These are phyloP conservation scores for Boletus rubropictus DNA, from an alignment of 768 basidiomycete genomes.

Conservation along the genomic window DNA sequence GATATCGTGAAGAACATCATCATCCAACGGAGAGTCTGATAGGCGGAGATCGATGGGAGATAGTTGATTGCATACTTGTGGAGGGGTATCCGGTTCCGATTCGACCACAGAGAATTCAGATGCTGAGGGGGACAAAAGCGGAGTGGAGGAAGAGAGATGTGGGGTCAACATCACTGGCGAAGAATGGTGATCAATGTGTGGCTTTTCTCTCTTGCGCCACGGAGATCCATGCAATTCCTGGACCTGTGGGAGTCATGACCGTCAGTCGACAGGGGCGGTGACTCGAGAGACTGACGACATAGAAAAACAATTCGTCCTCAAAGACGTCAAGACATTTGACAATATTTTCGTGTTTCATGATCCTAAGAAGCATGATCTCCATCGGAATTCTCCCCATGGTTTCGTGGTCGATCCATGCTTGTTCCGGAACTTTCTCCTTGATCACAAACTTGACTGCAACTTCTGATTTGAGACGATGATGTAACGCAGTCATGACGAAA, in stretches of 20 bases:
- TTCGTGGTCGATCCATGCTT: conserved; percentile 53
- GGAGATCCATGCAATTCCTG: conserved; percentile 92
- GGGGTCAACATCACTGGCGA: conserved; percentile 24
- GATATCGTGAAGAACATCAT: conserved; percentile 6
- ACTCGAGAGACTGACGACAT: conserved; percentile 54
- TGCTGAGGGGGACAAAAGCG: conserved; percentile 52
- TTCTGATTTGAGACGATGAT: conserved; percentile 53
- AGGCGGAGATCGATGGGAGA: conserved; percentile 17
- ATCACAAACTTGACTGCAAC: conserved; percentile 96
- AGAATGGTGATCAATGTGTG: conserved; percentile 20
- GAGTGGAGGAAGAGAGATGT: conserved; percentile 36
- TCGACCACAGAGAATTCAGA: conserved; percentile 43
- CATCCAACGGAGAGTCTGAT: conserved; percentile 9
- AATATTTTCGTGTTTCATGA: conserved; percentile 73
- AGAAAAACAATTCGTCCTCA: conserved; percentile 80
- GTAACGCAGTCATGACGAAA: conserved; percentile 84
- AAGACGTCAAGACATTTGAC: conserved; percentile 80
- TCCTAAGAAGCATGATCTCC: conserved; percentile 73
- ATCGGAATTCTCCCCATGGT: conserved; percentile 62
- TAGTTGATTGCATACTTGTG: conserved; percentile 25
- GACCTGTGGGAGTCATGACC: conserved; percentile 43
- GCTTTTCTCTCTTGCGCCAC: conserved; percentile 55
- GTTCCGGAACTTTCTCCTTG: conserved; percentile 59
- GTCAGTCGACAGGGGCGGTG: conserved; percentile 1
- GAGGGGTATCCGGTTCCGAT: conserved; percentile 43